Conservation (phyloP, 495 filamentous ascomycete genomes). For the Penicillium paradoxum region DNA sequence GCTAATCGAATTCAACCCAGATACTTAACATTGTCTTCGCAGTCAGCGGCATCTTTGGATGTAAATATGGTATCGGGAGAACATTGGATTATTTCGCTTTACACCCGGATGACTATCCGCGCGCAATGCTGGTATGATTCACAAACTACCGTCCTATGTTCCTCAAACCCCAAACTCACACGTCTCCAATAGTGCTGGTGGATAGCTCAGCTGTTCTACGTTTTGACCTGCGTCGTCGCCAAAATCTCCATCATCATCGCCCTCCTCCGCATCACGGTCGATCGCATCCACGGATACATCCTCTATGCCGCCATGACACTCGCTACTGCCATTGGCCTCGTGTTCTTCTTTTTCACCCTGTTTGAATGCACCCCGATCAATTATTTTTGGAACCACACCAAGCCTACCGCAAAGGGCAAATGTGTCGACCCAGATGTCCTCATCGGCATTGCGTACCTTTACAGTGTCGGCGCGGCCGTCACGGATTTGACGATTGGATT, state of each 20-base stretch:
- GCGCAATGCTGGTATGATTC: conserved; percentile 26
- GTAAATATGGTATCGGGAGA: conserved; percentile 28
- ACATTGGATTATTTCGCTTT: conserved; percentile 19
- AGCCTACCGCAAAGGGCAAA: conserved; percentile 12
- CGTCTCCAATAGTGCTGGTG: conserved; percentile 22
- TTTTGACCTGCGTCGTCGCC: conserved; percentile 29
- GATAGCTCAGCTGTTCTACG: conserved; percentile 32
- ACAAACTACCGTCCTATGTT: background rate
- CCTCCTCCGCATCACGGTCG: conserved; percentile 33
- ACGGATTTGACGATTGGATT: conserved; percentile 37
- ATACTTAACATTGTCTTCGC: conserved; percentile 25
- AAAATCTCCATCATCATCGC: conserved; percentile 37
- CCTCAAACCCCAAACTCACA: background rate
- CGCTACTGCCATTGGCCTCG: conserved; percentile 17
- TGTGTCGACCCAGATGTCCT: conserved; percentile 24
- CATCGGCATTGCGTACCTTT: conserved; percentile 30
- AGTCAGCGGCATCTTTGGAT: conserved; percentile 26
- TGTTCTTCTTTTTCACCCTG: conserved; percentile 33
- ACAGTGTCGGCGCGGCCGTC: conserved; percentile 31
- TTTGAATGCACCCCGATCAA: conserved; percentile 33
- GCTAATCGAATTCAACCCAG: conserved; percentile 6
- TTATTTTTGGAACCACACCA: conserved; percentile 30
- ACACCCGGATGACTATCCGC: conserved; percentile 17
- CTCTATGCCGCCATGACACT: conserved; percentile 29
- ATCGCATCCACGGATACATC: conserved; percentile 23